phyloP scores from a whole-genome alignment of 2,329 filamentous ascomycete species.

The Cordyceps farinosa region DNA sequence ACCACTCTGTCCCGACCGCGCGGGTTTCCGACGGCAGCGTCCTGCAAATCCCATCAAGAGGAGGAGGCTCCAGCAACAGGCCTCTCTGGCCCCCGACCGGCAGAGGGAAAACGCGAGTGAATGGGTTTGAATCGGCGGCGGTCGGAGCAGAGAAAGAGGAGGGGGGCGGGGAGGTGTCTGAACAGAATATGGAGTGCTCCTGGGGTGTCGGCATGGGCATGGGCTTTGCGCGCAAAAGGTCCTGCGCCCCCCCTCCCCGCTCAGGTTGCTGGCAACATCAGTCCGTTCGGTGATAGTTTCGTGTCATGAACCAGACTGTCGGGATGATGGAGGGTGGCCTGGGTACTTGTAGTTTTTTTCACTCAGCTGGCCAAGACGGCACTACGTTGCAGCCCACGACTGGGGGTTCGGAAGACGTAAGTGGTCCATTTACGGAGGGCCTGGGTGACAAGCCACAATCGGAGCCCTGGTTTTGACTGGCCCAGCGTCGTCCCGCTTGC shows the following conservation, averaged over 20 bases:
- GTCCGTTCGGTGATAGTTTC: constrained; percentile 11
- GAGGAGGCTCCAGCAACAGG: background rate
- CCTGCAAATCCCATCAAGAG: background rate
- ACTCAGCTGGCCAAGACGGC: constrained; percentile 1
- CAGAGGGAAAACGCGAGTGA: background rate
- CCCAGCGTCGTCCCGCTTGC: background rate
- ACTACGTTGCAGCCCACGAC: constrained; percentile 12
- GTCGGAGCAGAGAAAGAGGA: background rate
- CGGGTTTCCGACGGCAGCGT: constrained; percentile 13
- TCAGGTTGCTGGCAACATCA: background rate
- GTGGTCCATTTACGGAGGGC: background rate
- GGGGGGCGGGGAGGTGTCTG: background rate
- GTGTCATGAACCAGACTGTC: constrained; percentile 17
- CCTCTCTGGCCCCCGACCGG: no score
- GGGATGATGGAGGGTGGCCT: constrained; percentile 18
- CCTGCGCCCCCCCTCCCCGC: background rate
- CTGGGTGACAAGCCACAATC: background rate
- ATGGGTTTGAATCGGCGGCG: background rate
- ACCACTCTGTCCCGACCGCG: background rate
- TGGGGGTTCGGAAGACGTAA: constrained; percentile 1
- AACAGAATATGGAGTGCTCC: background rate
- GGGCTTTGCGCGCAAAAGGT: constrained; percentile 7
- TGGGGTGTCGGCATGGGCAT: background rate
- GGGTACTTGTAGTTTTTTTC: constrained; percentile 15
- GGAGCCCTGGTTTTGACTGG: background rate